Conservation (phyloP, 2,329 filamentous ascomycete genomes). For the Stemphylium beticola region DNA sequence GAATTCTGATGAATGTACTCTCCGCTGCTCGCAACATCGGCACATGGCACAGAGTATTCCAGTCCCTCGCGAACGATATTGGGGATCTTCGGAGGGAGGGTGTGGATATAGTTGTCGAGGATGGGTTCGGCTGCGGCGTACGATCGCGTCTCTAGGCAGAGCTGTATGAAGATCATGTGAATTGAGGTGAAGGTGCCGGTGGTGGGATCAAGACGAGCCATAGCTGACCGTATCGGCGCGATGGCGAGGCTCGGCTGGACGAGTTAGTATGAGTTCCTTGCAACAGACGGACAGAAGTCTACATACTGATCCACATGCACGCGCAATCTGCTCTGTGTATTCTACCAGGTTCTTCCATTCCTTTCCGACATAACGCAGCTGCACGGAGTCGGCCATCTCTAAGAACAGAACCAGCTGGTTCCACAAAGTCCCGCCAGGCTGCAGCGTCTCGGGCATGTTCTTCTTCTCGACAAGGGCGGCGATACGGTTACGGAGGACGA, state of each 20-base stretch:
- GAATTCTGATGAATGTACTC: conserved; percentile 66
- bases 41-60: conserved; percentile 50
- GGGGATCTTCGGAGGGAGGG: conserved; percentile 60
- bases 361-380: conserved; percentile 61
- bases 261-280: conserved; percentile 1
- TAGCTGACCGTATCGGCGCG: conserved; percentile 56
- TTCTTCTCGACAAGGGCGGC: conserved; percentile 46
- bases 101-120: conserved; percentile 70
- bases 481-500: conserved; percentile 59
- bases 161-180: conserved; percentile 64
- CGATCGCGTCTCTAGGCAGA: conserved; percentile 62
- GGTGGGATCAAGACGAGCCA: conserved; percentile 70
- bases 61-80: conserved; percentile 36
- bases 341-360: conserved; percentile 56
- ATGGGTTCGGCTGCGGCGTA: conserved; percentile 65
- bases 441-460: conserved; percentile 48
- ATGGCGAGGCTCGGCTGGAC: conserved; percentile 46
- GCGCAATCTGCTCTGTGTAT: conserved; percentile 42
- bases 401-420: conserved; percentile 56
- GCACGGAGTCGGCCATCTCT: conserved; percentile 59
- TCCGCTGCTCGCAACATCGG: conserved; percentile 53
- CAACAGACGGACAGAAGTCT: not conserved
- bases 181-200: conserved; percentile 69
- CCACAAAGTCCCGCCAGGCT: conserved; percentile 58
- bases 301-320: conserved; percentile 41